These are phyloP conservation scores for Boletus putidus DNA, from an alignment of 1,284 basidiomycete species.

Conservation along the genomic window DNA sequence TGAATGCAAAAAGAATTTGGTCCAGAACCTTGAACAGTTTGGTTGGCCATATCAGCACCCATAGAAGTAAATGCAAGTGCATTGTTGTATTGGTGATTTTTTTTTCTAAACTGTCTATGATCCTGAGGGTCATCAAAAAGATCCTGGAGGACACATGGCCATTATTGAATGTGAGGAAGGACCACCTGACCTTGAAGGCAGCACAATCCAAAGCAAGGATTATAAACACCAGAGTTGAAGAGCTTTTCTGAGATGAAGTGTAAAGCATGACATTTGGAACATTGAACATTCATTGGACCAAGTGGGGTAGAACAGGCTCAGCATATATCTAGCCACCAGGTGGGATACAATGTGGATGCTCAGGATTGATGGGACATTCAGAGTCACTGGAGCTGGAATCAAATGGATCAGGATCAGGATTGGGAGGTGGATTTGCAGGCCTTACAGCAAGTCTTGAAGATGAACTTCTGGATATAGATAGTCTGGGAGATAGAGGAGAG, in stretches of 20 bases:
- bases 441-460: too few species aligned
- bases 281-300: slow-evolving; percentile 26
- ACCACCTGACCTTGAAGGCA: slow-evolving; percentile 32
- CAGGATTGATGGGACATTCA: not conserved
- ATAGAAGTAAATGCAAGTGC: slow-evolving; percentile 46
- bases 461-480: too few species aligned
- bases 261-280: slow-evolving; percentile 23
- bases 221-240: not conserved
- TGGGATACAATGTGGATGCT: not conserved
- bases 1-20: slow-evolving; percentile 40
- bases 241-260: slow-evolving; percentile 30
- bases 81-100: slow-evolving; percentile 42
- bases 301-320: slow-evolving; percentile 11
- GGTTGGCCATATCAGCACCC: slow-evolving; percentile 35
- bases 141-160: slow-evolving; percentile 21
- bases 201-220: slow-evolving; percentile 30
- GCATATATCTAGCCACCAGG: slow-evolving; percentile 8
- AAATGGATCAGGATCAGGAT: not conserved
- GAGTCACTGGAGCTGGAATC: not conserved
- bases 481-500: too few species aligned
- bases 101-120: slow-evolving; percentile 23
- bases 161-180: slow-evolving; percentile 23
- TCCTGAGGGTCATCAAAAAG: slow-evolving; percentile 23
- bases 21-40: slow-evolving; percentile 34
- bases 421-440: too few species aligned